Percentiles rank a stretch among this genome's conserved stretches.
Conservation (phyloP, 352 stramenopile genomes). For the Phytopythium helicoides region DNA sequence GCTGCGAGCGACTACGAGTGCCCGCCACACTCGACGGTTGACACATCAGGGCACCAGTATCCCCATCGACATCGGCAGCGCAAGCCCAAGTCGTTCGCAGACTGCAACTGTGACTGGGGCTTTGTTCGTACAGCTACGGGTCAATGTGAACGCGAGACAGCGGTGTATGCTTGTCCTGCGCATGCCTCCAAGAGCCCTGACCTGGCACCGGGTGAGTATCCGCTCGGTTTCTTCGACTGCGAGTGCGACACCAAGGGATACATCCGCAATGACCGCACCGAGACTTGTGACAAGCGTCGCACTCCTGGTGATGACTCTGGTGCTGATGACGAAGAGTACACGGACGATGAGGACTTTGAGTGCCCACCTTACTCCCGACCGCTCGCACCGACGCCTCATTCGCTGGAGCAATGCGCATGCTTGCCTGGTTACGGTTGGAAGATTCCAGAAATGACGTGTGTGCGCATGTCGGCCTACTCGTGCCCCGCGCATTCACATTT, state of each 20-base stretch:
- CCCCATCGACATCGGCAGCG: background rate
- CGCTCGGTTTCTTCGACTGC: constrained; percentile 74
- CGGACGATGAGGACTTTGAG: constrained; percentile 23
- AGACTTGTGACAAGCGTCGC: constrained; percentile 38
- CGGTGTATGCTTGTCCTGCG: constrained; percentile 56
- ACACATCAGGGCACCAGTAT: constrained; percentile 1
- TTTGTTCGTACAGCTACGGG: constrained; percentile 47
- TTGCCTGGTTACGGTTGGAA: constrained; percentile 76
- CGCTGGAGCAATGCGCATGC: constrained; percentile 73
- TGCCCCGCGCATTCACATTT: constrained; percentile 68
- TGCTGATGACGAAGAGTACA: constrained; percentile 20
- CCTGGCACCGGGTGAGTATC: constrained; percentile 31
- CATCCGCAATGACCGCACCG: constrained; percentile 50
- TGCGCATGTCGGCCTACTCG: constrained; percentile 49
- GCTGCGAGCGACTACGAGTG: constrained; percentile 8
- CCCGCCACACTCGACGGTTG: background rate
- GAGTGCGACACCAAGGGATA: constrained; percentile 52
- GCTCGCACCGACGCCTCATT: constrained; percentile 54
- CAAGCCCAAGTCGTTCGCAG: constrained; percentile 41
- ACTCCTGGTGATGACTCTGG: constrained; percentile 17
- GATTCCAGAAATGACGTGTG: constrained; percentile 63
- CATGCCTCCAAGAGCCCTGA: constrained; percentile 47
- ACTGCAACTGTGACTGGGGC: constrained; percentile 77
- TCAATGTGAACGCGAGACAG: constrained; percentile 52
- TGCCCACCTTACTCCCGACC: constrained; percentile 63